Base-by-base conservation (phyloP, 192 early-diverging fungal genomes). In the Geranomyces michiganensis region DNA sequence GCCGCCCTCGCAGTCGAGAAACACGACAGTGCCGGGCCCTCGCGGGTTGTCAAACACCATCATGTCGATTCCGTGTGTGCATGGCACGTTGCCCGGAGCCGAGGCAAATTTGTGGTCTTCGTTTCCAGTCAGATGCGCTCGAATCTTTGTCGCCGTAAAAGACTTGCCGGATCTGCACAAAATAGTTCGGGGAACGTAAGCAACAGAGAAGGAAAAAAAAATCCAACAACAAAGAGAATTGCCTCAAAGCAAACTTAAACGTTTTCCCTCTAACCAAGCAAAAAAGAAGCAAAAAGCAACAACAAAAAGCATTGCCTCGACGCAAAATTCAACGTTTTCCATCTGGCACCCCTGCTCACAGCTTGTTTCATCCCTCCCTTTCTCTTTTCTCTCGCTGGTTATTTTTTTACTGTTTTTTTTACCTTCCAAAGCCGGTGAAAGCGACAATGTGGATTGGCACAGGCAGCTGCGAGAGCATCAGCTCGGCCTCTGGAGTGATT, bases 21-120 rank as follows among this genome's bases (percentile, higher is more conserved):
- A 80, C 24, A 85, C 71, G 43, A 85, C 70, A 43, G 80, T 73
- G 24, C 84, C 84, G 21, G 72, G 76, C 4, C 72, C 75, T 27
- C 71, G 67, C 29, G 78, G 78, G 62, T 85, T 78, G 47, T 67
- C 66, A 30, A 85, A 78, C 5, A 80, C 80, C 60, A 82, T 78
- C 78, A 85, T 78, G 61, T 85, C 84, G 56, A 85, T 85, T 32
- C 84, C 84, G 73, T 85, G 84, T 0, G 84, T 85, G 76, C 78
- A 80, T 0, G 84, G 84, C 5, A 81, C 74, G 72, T 85, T 85
- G 36, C 84, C 84, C 22, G 84, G 80, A 17, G 77, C 73, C 7
- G 79, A 81, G n/a, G 66, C 67, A 65, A 81, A 85, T 59, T 71
- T 69, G 65, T 79, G 70, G 30, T 76, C 78, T 47, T 71, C 64